A percentile compares a stretch with the other conserved stretches of the same genome.
Conservation (phyloP, 345 rosid species). For the Euphorbia peplus region DNA sequence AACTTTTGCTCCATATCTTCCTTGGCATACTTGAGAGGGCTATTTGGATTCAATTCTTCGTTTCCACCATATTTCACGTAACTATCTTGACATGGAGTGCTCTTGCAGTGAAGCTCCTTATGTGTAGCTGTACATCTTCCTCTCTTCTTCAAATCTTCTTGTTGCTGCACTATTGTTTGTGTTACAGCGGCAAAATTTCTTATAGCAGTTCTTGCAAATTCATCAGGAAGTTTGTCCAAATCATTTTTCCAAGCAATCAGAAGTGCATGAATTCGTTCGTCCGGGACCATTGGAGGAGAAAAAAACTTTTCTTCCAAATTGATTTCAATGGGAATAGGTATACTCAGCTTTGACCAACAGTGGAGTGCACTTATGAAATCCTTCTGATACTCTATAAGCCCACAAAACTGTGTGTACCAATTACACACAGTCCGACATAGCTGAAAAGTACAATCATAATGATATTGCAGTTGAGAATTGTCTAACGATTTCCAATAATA, state of each 20-base stretch:
- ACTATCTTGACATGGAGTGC: constrained; percentile 57
- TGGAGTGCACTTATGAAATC: constrained; percentile 59
- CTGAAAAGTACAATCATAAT: constrained; percentile 66
- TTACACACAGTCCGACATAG: constrained; percentile 61
- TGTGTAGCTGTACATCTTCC: constrained; percentile 54
- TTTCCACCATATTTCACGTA: no score
- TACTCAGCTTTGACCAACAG: constrained; percentile 67
- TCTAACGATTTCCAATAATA: constrained; percentile 40
- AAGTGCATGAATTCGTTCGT: constrained; percentile 60
- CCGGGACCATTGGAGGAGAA: constrained; percentile 68
- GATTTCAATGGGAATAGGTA: constrained; percentile 86
- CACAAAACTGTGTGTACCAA: constrained; percentile 72
- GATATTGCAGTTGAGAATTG: constrained; percentile 62
- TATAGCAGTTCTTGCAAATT: constrained; percentile 63
- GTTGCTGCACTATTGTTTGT: constrained; percentile 57
- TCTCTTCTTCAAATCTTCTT: constrained; percentile 51
- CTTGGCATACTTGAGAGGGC: constrained; percentile 38
- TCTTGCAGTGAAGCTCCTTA: constrained; percentile 55
- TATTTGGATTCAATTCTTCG: constrained; percentile 50
- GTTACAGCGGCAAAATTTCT: constrained; percentile 58
- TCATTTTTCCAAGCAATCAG: constrained; percentile 60
- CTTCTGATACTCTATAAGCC: constrained; percentile 70
- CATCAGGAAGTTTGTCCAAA: constrained; percentile 60
- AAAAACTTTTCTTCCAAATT: constrained; percentile 80
- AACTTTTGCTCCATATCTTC: constrained; percentile 52